Base-by-base conservation (phyloP, 768 basidiomycete genomes). In the Sporobolomyces roseus region DNA sequence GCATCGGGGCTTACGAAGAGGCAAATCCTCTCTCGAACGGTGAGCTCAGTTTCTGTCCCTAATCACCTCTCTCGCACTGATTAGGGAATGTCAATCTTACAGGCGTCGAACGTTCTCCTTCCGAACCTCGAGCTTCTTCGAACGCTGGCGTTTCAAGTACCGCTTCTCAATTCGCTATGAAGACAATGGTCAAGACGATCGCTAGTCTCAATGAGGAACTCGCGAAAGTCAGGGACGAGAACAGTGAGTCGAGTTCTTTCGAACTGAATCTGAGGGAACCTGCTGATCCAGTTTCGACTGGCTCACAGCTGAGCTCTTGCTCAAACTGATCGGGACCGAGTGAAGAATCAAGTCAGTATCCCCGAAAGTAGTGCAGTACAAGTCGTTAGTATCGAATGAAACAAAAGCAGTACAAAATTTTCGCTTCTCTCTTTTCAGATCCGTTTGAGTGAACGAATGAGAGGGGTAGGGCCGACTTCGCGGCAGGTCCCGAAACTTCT, bases 231-330 rank as follows among this genome's bases (percentile, higher is more conserved):
- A 36, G 65, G 12, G 52, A 61, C 3, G 59, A 66, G 35, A 66
- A 66, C 59, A 66, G 65, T 66, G 23, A 49, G 65, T 60, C 35
- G 38, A 41, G 17, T 41, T 41, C 38, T 41, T 41, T 41, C 38
- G 38, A 9, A 9, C 17, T 14, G 12, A 5, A 10, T 54, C 29
- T 25, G 2, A n/a, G 7, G 35, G 6, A 23, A 23, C 45, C 38
- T 19, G 38, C 38, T 41, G 38, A 41, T 17, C 38, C 25, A 0
- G 23, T 16, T 27, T 36, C 32, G 12, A 23, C 25, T 49, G 48
- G 23, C 48, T 9, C 27, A 8, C 27, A 49, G 48, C 51, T 53
- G 5, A 16, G 5, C 51, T 53, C 27, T 32, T 53, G 21, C n/a
- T 53, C 30, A 27, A 53, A 33, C 21, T 53, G 16, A 29, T 32